A percentile compares a stretch with the other conserved stretches of the same genome.
Evolutionary conservation across 176 grass and related monocot species (phyloP).

Genomic region (Cymbopogon citratus): DNA sequence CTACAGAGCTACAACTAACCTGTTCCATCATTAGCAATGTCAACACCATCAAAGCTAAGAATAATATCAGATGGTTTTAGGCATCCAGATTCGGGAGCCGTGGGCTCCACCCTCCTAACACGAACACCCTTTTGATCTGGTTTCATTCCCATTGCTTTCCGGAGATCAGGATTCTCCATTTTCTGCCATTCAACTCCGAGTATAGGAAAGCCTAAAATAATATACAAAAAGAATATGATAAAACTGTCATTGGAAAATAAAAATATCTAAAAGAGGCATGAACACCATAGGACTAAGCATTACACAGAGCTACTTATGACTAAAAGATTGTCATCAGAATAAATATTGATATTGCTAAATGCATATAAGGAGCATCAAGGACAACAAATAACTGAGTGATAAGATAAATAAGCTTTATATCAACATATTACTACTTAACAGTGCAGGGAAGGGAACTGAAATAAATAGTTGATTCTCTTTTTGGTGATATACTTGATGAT

Average conservation of each 20-base stretch:
- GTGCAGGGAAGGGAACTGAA: background rate
- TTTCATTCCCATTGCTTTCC: constrained; percentile 96
- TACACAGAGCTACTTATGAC: background rate
- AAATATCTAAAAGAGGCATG: background rate
- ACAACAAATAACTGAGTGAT: background rate
- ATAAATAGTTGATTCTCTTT: background rate
- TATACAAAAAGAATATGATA: background rate
- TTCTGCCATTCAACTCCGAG: constrained; percentile 97
- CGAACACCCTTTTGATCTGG: constrained; percentile 89
- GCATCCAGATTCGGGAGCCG: constrained; percentile 74
- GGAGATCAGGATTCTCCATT: constrained; percentile 98
- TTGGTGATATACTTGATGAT: background rate
- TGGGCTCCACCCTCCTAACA: constrained; percentile 87
- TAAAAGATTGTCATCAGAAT: background rate
- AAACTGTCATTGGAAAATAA: background rate
- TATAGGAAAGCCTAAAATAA: constrained; percentile 77
- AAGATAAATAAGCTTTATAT: background rate
- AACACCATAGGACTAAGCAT: background rate
- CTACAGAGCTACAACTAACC: constrained; percentile 24
- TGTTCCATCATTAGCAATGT: constrained; percentile 98
- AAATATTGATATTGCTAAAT: background rate
- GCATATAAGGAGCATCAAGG: background rate
- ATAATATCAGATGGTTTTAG: constrained; percentile 90
- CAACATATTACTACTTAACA: background rate
- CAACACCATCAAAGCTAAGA: constrained; percentile 83